Evolutionary conservation across 139 green algal species (phyloP).

Genomic region (Ettlia oleoabundans): DNA sequence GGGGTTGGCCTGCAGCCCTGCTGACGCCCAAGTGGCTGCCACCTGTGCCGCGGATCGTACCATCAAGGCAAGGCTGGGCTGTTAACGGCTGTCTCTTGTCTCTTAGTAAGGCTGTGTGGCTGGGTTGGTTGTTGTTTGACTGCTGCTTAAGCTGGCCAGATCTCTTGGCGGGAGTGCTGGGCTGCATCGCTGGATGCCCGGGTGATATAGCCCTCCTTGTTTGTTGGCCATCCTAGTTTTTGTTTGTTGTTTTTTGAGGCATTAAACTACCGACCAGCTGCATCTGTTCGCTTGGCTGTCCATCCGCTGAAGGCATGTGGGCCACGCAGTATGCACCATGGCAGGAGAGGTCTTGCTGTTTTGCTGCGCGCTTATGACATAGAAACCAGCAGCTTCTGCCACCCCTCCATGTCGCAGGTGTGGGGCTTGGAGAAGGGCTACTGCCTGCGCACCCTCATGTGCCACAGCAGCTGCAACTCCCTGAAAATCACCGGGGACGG

Average conservation of each 20-base stretch:
- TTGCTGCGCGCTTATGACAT: no score
- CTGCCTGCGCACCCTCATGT: conserved; percentile 59
- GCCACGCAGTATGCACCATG: no score
- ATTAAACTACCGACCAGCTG: no score
- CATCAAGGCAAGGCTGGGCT: conserved; percentile 45
- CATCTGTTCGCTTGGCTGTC: no score
- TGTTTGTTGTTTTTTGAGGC: no score
- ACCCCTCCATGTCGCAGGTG: conserved; percentile 39
- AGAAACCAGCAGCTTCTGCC: not conserved
- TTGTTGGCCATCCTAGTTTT: no score
- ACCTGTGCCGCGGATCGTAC: conserved; percentile 66
- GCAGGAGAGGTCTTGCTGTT: not conserved
- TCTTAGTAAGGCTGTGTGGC: not conserved
- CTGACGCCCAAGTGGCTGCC: conserved; percentile 56
- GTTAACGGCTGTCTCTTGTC: not conserved
- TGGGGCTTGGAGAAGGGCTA: conserved; percentile 73
- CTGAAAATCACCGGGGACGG: conserved; percentile 58
- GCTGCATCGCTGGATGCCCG: no score
- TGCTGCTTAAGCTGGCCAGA: no score
- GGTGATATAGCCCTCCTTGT: no score
- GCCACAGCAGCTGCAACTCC: conserved; percentile 62
- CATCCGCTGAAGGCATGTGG: no score
- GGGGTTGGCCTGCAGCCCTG: conserved; percentile 60
- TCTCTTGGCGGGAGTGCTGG: no score
- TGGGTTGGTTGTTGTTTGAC: not conserved